Evolutionary conservation across 768 basidiomycete genomes (phyloP), one percentile per base, ranked within the genome.

Genomic region (Udeniomyces megalosporus): DNA sequence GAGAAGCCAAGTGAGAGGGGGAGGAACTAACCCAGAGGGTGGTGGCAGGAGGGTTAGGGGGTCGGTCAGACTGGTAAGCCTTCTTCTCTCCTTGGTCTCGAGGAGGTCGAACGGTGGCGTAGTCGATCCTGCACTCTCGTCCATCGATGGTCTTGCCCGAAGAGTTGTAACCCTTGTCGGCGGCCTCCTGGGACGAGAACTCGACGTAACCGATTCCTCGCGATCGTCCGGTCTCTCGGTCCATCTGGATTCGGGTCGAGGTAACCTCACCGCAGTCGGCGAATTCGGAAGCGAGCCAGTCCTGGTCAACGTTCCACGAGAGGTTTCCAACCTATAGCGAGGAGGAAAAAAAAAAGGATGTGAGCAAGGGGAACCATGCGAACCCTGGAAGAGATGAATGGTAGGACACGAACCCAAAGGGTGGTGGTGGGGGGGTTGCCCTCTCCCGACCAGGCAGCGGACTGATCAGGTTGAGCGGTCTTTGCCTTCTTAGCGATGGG

Each of bases 281-380:
- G 67, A 99, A 96, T 74, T 96, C 93, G 73, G 84, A 80, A 53
- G 84, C 82, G 66, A 97, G 83, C 79, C 89, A 87, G 74, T 96
- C 93, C 72, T 88, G 86, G 77, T 96, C 93, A 66, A 97, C 85
- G 72, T 86, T 88, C 92, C 92, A 99, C 14, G 89, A 92, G 49
- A 99, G 80, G 62, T 81, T 80, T 59, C 93, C 93, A 67, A 99
- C n/a, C n/a, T n/a, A n/a, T n/a, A n/a, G n/a, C n/a, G n/a, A n/a
- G n/a, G n/a, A n/a, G n/a, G n/a, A n/a, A n/a, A n/a, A n/a, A n/a
- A n/a, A n/a, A n/a, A n/a, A n/a, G n/a, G n/a, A n/a, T n/a, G n/a
- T n/a, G n/a, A n/a, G n/a, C n/a, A n/a, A n/a, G n/a, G n/a, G n/a
- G n/a, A n/a, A n/a, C n/a, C n/a, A n/a, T n/a, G n/a, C n/a, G n/a